A percentile compares a stretch with the other conserved stretches of the same genome.
Evolutionary conservation across 495 filamentous ascomycete species (phyloP).

Genomic region (Penicillium longicatenatum): DNA sequence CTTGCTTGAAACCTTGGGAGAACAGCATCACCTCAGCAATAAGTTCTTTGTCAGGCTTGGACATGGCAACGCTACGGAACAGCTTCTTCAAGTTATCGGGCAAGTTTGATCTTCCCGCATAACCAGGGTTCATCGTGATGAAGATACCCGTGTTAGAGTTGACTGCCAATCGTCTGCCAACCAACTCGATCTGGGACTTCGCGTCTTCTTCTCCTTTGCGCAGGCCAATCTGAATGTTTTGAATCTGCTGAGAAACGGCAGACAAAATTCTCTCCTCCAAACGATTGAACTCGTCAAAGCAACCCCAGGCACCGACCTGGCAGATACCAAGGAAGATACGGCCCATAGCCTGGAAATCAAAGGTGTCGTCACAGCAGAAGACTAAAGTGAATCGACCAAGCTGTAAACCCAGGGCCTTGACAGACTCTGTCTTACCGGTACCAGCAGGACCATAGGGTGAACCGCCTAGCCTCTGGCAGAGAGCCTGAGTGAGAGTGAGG

Average conservation of each 20-base stretch:
- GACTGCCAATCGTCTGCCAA: slow-evolving; percentile 83
- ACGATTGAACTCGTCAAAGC: slow-evolving; percentile 99
- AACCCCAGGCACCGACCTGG: slow-evolving; percentile 98
- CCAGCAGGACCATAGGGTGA: slow-evolving; percentile 97
- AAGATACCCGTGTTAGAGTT: slow-evolving; percentile 96
- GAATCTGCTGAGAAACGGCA: slow-evolving; percentile 96
- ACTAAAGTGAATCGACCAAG: slow-evolving; percentile 97
- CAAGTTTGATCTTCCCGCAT: slow-evolving; percentile 95
- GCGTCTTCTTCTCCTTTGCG: slow-evolving; percentile 76
- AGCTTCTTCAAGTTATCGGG: slow-evolving; percentile 99
- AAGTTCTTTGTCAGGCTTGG: slow-evolving; percentile 98
- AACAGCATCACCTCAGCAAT: slow-evolving; percentile 99
- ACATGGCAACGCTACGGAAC: slow-evolving; percentile 99
- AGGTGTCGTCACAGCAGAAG: slow-evolving; percentile 98
- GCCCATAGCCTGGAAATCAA: slow-evolving; percentile 99
- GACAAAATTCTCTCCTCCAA: slow-evolving; percentile 96
- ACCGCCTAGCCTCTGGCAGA: slow-evolving; percentile 91
- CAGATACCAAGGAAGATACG: slow-evolving; percentile 99
- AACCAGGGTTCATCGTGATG: slow-evolving; percentile 99
- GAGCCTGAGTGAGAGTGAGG: slow-evolving; percentile 92
- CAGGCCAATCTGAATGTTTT: slow-evolving; percentile 96
- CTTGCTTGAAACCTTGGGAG: slow-evolving; percentile 96
- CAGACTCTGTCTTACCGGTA: slow-evolving; percentile 99
- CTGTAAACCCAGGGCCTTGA: slow-evolving; percentile 95
- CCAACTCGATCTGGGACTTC: slow-evolving; percentile 86